Percentiles rank a stretch among this genome's conserved stretches.
These are phyloP conservation scores for Fusarium aywerte DNA, from an alignment of 2,329 filamentous ascomycete genomes.

Conservation along the genomic window DNA sequence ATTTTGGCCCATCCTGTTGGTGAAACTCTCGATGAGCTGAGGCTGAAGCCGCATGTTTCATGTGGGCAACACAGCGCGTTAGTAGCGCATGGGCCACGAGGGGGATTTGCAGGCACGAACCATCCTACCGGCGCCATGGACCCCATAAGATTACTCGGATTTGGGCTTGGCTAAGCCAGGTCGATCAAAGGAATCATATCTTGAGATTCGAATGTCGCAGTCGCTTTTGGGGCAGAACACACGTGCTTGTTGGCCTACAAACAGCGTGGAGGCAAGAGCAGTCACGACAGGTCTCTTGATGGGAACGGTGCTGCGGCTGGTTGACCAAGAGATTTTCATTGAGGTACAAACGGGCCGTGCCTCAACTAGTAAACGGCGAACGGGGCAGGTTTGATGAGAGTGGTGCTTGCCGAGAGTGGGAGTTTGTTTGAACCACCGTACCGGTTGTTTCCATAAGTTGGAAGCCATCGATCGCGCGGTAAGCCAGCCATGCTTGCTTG, in stretches of 20 bases:
- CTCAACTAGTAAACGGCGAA: constrained; percentile 33
- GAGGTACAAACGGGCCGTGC: constrained; percentile 35
- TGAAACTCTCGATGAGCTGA: constrained; percentile 18
- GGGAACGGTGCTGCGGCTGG: constrained; percentile 6
- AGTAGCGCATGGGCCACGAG: constrained; percentile 30
- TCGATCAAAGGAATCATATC: constrained; percentile 1
- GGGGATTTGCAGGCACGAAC: constrained; percentile 40
- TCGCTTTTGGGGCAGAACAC: constrained; percentile 5
- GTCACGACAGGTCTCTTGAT: constrained; percentile 1
- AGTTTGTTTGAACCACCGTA: constrained; percentile 1
- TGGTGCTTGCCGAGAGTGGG: constrained; percentile 21
- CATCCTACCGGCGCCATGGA: constrained; percentile 39
- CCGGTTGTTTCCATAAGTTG: constrained; percentile 6
- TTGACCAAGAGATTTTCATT: constrained; percentile 16
- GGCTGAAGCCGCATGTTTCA: constrained; percentile 40
- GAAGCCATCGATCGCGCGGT: constrained; percentile 25
- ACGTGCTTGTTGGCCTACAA: background rate
- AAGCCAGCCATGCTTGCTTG: constrained; percentile 18
- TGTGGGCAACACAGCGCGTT: constrained; percentile 32
- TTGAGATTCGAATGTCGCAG: background rate
- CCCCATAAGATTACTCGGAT: constrained; percentile 5
- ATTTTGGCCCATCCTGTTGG: constrained; percentile 1
- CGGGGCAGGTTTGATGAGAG: constrained; percentile 29
- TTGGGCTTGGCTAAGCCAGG: background rate
- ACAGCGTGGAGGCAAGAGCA: constrained; percentile 3